A percentile compares a stretch with the other conserved stretches of the same genome.
Evolutionary conservation across 1,284 basidiomycete genomes (phyloP).

Genomic region (Ganoderma resinaceum): DNA sequence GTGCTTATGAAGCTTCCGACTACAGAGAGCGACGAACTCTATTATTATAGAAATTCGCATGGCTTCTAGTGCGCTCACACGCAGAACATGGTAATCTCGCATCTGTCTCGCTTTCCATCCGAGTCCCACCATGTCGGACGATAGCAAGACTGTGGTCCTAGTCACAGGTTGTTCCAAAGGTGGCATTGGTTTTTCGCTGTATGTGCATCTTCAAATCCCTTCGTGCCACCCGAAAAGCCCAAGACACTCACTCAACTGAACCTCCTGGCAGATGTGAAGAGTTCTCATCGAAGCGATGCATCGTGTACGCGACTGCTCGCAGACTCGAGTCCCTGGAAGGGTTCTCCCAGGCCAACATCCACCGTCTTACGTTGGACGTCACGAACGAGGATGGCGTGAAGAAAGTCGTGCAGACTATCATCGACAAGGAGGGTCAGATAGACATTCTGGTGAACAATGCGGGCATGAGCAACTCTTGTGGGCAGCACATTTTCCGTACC

Average conservation of each 20-base stretch:
- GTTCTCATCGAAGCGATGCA: slow-evolving; percentile 42
- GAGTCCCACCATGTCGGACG: neutral
- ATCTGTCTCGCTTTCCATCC: neutral
- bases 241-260: neutral
- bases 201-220: slow-evolving; percentile 37
- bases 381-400: slow-evolving; percentile 37
- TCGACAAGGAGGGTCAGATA: slow-evolving; percentile 35
- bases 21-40: no score
- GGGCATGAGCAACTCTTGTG: slow-evolving; percentile 37
- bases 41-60: no score
- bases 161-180: slow-evolving; percentile 75
- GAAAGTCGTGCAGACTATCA: slow-evolving; percentile 34
- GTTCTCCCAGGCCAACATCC: slow-evolving; percentile 37
- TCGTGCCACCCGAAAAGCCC: neutral
- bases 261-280: slow-evolving; percentile 40
- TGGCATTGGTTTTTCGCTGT: slow-evolving; percentile 74
- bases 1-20: no score
- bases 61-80: neutral
- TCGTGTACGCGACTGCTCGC: slow-evolving; percentile 48
- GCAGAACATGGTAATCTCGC: neutral
- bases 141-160: slow-evolving; percentile 53
- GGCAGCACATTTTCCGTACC: neutral
- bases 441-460: slow-evolving; percentile 43
- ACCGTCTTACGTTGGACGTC: slow-evolving; percentile 40
- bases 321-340: slow-evolving; percentile 42